Evolutionary conservation across 169 alveolate genomes (phyloP).

Genomic region (Amoebophrya sp.): DNA sequence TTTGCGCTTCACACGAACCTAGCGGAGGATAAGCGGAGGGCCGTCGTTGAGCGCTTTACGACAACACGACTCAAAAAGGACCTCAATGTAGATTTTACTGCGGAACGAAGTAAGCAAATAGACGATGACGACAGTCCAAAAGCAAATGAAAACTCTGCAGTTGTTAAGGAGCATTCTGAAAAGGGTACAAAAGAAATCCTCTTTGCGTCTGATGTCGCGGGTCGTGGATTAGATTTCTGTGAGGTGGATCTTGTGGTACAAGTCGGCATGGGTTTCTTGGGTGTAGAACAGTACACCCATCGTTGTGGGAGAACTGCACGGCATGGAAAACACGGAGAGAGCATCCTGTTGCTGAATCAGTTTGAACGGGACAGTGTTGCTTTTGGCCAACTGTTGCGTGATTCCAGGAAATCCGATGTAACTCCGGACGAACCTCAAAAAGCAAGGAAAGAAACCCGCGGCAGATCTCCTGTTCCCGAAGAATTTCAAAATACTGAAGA

Average conservation of each 20-base stretch:
- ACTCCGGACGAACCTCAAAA: background rate
- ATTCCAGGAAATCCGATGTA: background rate
- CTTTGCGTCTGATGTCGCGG: background rate
- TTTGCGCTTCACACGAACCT: background rate
- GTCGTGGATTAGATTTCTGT: background rate
- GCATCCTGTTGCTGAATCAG: background rate
- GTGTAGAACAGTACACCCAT: background rate
- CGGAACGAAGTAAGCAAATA: no score
- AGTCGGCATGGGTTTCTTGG: background rate
- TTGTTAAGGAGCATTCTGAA: no score
- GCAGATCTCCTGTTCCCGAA: background rate
- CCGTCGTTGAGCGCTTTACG: background rate
- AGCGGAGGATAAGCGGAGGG: slow-evolving; percentile 7
- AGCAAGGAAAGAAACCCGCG: background rate
- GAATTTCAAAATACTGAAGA: no score
- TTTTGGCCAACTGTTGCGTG: background rate
- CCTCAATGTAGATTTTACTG: no score
- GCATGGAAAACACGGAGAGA: background rate
- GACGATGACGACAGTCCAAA: no score
- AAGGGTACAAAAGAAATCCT: no score
- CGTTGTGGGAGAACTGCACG: background rate
- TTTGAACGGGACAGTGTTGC: background rate
- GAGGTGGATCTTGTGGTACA: background rate
- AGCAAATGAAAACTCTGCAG: no score
- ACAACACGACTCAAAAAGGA: background rate